Evolutionary conservation across 1,284 basidiomycete species (phyloP).

Genomic region (Ustilago trichophora): DNA sequence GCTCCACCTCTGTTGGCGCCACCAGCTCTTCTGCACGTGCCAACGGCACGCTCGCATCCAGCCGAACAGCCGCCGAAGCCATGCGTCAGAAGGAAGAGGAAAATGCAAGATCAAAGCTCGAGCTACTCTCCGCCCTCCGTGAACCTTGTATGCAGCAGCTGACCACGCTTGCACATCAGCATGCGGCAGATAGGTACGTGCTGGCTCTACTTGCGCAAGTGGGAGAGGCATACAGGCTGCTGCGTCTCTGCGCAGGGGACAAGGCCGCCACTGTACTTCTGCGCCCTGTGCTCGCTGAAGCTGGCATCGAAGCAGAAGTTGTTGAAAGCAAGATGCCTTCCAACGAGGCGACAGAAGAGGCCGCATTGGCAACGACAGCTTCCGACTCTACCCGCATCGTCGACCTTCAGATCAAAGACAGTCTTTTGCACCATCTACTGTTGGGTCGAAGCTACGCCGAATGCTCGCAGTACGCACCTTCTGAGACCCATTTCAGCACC

Average conservation of each 20-base stretch:
- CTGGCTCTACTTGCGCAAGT: conserved; percentile 40
- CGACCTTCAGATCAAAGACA: conserved; percentile 33
- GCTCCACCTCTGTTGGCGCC: conserved; percentile 16
- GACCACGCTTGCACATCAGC: conserved; percentile 23
- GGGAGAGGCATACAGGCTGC: conserved; percentile 54
- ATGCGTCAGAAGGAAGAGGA: conserved; percentile 39
- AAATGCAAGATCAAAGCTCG: conserved; percentile 16
- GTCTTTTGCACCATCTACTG: conserved; percentile 46
- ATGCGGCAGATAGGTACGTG: conserved; percentile 40
- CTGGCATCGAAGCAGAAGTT: background rate
- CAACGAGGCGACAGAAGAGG: conserved; percentile 4
- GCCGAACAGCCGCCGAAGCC: conserved; percentile 31
- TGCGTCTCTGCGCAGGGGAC: conserved; percentile 48
- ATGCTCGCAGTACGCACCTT: conserved; percentile 51
- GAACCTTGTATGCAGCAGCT: conserved; percentile 20
- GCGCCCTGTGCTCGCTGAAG: conserved; percentile 1
- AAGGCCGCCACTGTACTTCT: conserved; percentile 41
- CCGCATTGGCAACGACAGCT: background rate
- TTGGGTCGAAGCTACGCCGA: conserved; percentile 58
- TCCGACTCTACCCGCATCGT: conserved; percentile 8
- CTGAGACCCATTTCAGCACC: conserved; percentile 53
- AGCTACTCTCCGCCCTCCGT: conserved; percentile 17
- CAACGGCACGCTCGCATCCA: conserved; percentile 20
- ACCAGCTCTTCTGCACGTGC: conserved; percentile 7
- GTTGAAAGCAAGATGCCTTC: background rate